phyloP scores from a whole-genome alignment of 495 filamentous ascomycete species.

The Aspergillus kassunensis region DNA sequence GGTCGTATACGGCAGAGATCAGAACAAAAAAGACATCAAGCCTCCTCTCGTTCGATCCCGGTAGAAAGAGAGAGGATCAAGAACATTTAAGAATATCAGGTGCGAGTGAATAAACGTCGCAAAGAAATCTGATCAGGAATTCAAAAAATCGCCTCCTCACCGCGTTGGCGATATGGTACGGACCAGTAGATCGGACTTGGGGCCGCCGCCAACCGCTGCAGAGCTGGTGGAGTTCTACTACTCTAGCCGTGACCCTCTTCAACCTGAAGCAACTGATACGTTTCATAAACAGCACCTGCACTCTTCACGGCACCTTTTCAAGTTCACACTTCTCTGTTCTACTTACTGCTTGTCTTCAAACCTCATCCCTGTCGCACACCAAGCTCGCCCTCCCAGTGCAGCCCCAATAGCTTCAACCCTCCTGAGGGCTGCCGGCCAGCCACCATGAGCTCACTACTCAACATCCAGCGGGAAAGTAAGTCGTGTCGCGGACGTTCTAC shows the following conservation, averaged over 20 bases:
- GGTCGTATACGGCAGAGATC: neutral
- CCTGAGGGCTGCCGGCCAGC: slow-evolving; percentile 35
- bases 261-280: slow-evolving; percentile 18
- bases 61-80: neutral
- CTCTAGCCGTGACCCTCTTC: no score
- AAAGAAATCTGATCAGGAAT: neutral
- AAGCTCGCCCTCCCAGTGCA: neutral
- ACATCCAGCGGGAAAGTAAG: slow-evolving; percentile 51
- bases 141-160: slow-evolving; percentile 2
- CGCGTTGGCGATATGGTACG: neutral
- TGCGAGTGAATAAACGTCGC: neutral
- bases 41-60: neutral
- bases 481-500: neutral
- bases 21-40: neutral
- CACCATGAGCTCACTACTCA: slow-evolving; percentile 50
- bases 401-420: slow-evolving; percentile 6
- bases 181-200: neutral
- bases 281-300: slow-evolving; percentile 23
- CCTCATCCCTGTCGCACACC: neutral
- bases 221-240: slow-evolving; percentile 16
- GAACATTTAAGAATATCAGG: neutral
- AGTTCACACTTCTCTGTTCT: neutral
- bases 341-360: neutral
- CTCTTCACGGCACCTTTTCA: neutral
- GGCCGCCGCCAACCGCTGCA: slow-evolving; percentile 3